phyloP scores from a whole-genome alignment of 2,329 filamentous ascomycete species.

The Aureobasidium vineae region DNA sequence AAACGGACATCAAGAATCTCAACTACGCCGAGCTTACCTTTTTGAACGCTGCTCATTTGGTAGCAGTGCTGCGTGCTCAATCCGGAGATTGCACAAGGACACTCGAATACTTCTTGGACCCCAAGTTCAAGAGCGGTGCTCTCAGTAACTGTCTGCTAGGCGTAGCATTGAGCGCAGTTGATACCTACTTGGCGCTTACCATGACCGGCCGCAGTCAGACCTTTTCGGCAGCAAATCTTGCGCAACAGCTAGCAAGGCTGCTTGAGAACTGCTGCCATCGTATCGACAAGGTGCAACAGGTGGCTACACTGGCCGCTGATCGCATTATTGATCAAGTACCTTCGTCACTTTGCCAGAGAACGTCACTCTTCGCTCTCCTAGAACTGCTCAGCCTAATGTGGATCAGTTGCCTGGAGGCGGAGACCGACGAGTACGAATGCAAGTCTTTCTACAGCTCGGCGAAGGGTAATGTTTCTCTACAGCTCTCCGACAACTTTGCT shows the following conservation, averaged over 20 bases:
- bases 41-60: conserved; percentile 81
- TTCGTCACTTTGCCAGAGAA: conserved; percentile 84
- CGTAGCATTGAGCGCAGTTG: conserved; percentile 67
- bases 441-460: conserved; percentile 75
- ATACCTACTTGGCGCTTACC: conserved; percentile 75
- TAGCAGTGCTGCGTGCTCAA: conserved; percentile 83
- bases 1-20: conserved; percentile 74
- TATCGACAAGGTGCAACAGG: conserved; percentile 85
- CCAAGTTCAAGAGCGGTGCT: conserved; percentile 65
- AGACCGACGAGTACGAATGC: conserved; percentile 91
- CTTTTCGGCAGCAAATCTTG: conserved; percentile 91
- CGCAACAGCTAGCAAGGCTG: conserved; percentile 78
- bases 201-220: conserved; percentile 67
- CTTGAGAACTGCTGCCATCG: conserved; percentile 91
- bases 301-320: conserved; percentile 78
- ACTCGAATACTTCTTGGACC: conserved; percentile 91
- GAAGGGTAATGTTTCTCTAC: conserved; percentile 74
- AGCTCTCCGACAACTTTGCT: conserved; percentile 89
- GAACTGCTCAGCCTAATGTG: conserved; percentile 94
- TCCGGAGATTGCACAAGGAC: conserved; percentile 88
- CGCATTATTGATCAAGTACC: conserved; percentile 81
- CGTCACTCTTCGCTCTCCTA: conserved; percentile 86
- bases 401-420: conserved; percentile 88
- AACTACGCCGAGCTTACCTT: conserved; percentile 92
- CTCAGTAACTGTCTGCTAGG: conserved; percentile 63